These are phyloP conservation scores for Vitis labrusca DNA, from an alignment of 164 flowering plant genomes.

Conservation along the genomic window DNA sequence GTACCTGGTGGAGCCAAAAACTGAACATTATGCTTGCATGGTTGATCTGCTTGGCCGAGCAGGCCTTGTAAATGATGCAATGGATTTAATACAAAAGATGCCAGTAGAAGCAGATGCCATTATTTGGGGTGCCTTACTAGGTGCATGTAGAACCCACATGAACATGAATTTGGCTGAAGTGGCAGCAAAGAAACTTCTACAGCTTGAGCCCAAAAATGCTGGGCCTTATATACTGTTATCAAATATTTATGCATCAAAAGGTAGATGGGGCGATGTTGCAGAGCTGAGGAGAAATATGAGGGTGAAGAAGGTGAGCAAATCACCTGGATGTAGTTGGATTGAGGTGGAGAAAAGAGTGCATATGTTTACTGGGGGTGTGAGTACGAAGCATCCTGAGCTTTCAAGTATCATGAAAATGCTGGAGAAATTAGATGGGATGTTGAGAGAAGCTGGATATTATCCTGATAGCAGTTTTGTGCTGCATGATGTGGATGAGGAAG, in stretches of 20 bases:
- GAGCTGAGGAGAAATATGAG: slow-evolving; percentile 56
- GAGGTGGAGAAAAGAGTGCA: slow-evolving; percentile 77
- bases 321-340: slow-evolving; percentile 88
- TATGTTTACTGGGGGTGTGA: slow-evolving; percentile 70
- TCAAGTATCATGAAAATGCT: slow-evolving; percentile 43
- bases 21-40: slow-evolving; percentile 78
- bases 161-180: slow-evolving; percentile 72
- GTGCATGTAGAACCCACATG: slow-evolving; percentile 68
- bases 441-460: slow-evolving; percentile 69
- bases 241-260: slow-evolving; percentile 68
- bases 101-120: slow-evolving; percentile 74
- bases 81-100: slow-evolving; percentile 57
- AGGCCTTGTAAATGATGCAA: slow-evolving; percentile 60
- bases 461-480: slow-evolving; percentile 73
- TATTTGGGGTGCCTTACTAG: slow-evolving; percentile 82
- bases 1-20: slow-evolving; percentile 48
- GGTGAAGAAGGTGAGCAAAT: slow-evolving; percentile 54
- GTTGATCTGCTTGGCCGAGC: slow-evolving; percentile 86
- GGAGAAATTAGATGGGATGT: slow-evolving; percentile 47
- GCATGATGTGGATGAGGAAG: slow-evolving; percentile 89
- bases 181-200: slow-evolving; percentile 67
- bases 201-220: slow-evolving; percentile 68
- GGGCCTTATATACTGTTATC: slow-evolving; percentile 71
- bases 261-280: slow-evolving; percentile 64
- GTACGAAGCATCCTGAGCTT: slow-evolving; percentile 52